Base-by-base conservation (phyloP, 2,329 filamentous ascomycete species). In the Sporothrix protearum region DNA sequence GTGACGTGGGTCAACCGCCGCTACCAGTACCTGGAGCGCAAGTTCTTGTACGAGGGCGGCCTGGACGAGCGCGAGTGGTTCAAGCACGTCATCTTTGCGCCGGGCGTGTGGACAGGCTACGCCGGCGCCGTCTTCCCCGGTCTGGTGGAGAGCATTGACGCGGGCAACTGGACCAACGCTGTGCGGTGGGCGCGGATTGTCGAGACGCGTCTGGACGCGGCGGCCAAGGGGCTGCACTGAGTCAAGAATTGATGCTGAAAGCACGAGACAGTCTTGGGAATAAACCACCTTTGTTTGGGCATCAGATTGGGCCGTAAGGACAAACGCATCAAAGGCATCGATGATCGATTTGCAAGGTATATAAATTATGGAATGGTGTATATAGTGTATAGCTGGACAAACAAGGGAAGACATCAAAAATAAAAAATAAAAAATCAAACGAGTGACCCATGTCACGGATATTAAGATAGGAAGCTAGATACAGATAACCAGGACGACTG, bases 31-130 rank as follows among this genome's bases (percentile, higher is more conserved):
- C 82, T 98, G 0, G 95, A 98, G 80, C 85, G 94, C 19, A 85
- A 89, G 68, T 97, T 97, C 80, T 77, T 97, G 74, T 91, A 93
- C 76, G 81, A 88, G 4, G 84, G 86, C 2, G 95, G 95, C 0
- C 81, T 98, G 25, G 94, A 97, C 78, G 88, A 89, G 0, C 84
- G 95, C 73, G 83, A 84, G 30, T 97, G 94, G 94, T 98, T 95
- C 83, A 97, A 97, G 83, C 95, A 71, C 68, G 69, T 73, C 16
- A 49, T 74, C 9, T 76, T 73, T 68, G 69, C 94, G 0, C 93
- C 93, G 0, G 93, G 93, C 0, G 80, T 94, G 51, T 97, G 93
- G 92, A 96, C 93, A 0, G 94, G 93, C 0, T 97, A 97, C 79
- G 84, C 93, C 0, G 94, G 93, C 77, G 86, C 87, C 88, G 88